Evolutionary conservation across 139 green algal species (phyloP).

Genomic region (Chara braunii): DNA sequence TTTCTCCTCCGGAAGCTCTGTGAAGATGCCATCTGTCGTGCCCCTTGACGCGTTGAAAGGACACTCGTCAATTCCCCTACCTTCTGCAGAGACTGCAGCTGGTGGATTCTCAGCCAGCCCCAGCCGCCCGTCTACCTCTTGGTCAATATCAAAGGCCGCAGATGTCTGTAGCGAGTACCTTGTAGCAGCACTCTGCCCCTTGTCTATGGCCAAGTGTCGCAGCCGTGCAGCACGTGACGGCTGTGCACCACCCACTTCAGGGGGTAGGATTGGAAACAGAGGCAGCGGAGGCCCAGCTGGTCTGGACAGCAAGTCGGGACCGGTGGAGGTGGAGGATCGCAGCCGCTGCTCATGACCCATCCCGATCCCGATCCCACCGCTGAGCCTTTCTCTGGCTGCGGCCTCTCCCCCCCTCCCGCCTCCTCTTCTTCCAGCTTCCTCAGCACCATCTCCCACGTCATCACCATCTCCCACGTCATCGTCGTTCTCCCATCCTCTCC

Average conservation of each 20-base stretch:
- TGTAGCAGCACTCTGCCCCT: neutral
- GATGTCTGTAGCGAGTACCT: no score
- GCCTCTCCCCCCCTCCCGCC: neutral
- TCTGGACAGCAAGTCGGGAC: neutral
- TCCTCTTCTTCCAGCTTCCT: neutral
- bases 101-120: no score
- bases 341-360: neutral
- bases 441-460: no score
- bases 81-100: neutral
- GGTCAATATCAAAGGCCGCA: no score
- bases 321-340: neutral
- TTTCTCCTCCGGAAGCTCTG: neutral
- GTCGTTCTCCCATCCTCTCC: no score
- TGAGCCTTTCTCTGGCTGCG: neutral
- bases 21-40: neutral
- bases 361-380: neutral
- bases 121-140: no score
- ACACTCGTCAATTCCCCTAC: neutral
- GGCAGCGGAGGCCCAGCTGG: neutral
- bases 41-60: neutral
- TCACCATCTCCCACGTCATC: no score
- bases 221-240: slow-evolving; percentile 5
- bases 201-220: neutral
- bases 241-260: slow-evolving; percentile 10
- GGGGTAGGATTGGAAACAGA: neutral